phyloP scores from a whole-genome alignment of 345 rosid species.

The Eutrema heterophyllum region DNA sequence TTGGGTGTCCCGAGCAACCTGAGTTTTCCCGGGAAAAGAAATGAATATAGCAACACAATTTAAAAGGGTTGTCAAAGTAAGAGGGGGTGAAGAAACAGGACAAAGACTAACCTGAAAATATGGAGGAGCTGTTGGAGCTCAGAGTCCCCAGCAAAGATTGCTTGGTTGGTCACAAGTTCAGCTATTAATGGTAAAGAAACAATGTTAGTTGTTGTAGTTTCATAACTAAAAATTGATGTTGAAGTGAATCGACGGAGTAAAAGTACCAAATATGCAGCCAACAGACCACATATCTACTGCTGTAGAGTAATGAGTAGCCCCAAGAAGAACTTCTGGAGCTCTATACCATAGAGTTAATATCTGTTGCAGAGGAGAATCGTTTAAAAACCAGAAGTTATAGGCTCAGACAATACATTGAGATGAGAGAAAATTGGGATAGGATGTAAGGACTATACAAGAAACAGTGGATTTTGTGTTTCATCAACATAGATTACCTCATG shows the following conservation, averaged over 20 bases:
- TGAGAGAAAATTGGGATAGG: not conserved
- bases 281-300: slow-evolving; percentile 98
- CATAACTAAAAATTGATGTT: not conserved
- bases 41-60: not conserved
- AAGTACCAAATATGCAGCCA: slow-evolving; percentile 81
- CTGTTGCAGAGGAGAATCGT: slow-evolving; percentile 28
- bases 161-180: slow-evolving; percentile 79
- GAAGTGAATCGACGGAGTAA: not conserved
- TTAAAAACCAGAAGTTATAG: not conserved
- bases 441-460: not conserved
- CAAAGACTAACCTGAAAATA: slow-evolving; percentile 60
- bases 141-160: slow-evolving; percentile 90
- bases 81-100: not conserved
- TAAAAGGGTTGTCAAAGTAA: not conserved
- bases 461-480: not conserved
- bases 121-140: slow-evolving; percentile 95
- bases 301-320: slow-evolving; percentile 92
- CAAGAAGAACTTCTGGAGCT: slow-evolving; percentile 96
- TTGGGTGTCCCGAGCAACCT: slow-evolving; percentile 94
- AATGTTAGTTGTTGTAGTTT: not conserved
- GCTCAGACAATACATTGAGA: not conserved
- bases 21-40: not conserved
- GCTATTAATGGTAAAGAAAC: slow-evolving; percentile 36
- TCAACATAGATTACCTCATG: slow-evolving; percentile 59
- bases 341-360: slow-evolving; percentile 94